These are phyloP conservation scores for Verticillium zaregamsianum DNA, from an alignment of 2,329 filamentous ascomycete species.

Conservation along the genomic window DNA sequence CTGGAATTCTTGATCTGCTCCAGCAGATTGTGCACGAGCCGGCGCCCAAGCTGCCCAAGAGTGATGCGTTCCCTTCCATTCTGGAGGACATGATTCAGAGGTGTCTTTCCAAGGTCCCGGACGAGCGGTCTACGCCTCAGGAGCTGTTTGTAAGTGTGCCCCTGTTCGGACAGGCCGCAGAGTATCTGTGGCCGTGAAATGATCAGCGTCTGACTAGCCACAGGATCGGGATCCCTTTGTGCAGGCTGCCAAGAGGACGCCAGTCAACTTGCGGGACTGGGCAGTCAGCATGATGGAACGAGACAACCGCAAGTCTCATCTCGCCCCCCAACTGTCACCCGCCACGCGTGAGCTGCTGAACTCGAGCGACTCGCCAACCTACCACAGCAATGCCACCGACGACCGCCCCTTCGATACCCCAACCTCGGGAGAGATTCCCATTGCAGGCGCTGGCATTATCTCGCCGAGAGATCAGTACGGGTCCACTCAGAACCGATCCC, in stretches of 20 bases:
- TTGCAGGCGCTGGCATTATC: constrained; percentile 52
- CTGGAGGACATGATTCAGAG: constrained; percentile 97
- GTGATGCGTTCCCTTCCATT: constrained; percentile 92
- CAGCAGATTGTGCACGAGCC: constrained; percentile 98
- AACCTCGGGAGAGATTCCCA: constrained; percentile 69
- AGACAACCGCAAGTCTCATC: constrained; percentile 92
- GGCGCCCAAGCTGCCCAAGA: constrained; percentile 89
- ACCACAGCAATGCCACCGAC: constrained; percentile 35
- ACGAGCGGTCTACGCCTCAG: constrained; percentile 84
- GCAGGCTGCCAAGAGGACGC: constrained; percentile 92
- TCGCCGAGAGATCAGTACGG: constrained; percentile 47
- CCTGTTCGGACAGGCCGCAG: not conserved
- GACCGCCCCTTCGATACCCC: constrained; percentile 53
- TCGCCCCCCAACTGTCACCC: constrained; percentile 75
- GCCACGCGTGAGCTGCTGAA: constrained; percentile 73
- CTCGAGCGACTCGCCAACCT: constrained; percentile 55
- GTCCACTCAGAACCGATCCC: constrained; percentile 44
- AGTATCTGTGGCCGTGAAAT: not conserved
- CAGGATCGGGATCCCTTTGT: constrained; percentile 92
- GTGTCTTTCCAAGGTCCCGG: constrained; percentile 85
- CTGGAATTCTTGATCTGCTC: constrained; percentile 90
- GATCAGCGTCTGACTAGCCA: constrained; percentile 17
- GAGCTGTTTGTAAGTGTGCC: constrained; percentile 74
- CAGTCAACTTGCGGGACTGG: constrained; percentile 91
- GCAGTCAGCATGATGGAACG: constrained; percentile 90